These are phyloP conservation scores for Trametes villosa DNA, from an alignment of 768 basidiomycete genomes.

Conservation along the genomic window DNA sequence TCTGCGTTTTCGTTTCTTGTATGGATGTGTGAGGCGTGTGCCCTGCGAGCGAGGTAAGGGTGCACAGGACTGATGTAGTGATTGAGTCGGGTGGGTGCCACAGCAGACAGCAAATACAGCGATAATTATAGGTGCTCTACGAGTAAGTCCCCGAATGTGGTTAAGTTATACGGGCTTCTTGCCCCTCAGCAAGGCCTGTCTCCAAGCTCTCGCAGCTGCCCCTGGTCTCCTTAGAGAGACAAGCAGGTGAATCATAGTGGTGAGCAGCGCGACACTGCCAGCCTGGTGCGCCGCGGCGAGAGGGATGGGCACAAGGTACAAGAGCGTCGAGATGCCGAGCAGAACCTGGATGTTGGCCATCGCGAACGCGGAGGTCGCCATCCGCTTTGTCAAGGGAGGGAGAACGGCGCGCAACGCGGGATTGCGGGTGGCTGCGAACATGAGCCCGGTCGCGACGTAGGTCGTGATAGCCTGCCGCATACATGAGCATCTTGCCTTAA, in stretches of 20 bases:
- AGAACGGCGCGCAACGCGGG: constrained; percentile 51
- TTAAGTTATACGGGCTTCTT: constrained; percentile 2
- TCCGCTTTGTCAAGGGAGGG: constrained; percentile 62
- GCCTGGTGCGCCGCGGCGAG: constrained; percentile 95
- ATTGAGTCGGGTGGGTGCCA: constrained; percentile 2
- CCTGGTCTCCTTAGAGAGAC: constrained; percentile 74
- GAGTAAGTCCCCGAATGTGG: background rate
- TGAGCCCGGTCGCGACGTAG: constrained; percentile 65
- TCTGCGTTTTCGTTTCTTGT: background rate
- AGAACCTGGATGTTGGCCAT: constrained; percentile 86
- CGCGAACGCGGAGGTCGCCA: constrained; percentile 64
- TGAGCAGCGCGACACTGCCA: constrained; percentile 87
- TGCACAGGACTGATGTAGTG: background rate
- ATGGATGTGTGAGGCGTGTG: background rate
- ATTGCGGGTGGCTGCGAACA: constrained; percentile 64
- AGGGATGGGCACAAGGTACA: constrained; percentile 92
- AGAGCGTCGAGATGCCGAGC: constrained; percentile 76
- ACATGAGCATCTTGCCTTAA: background rate
- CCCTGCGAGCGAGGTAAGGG: background rate
- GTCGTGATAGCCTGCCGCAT: constrained; percentile 77
- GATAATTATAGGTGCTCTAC: constrained; percentile 16
- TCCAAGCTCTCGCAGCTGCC: constrained; percentile 64
- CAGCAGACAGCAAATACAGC: constrained; percentile 7
- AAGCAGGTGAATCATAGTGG: constrained; percentile 77
- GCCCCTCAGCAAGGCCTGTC: constrained; percentile 38